A percentile compares a stretch with the other conserved stretches of the same genome.
phyloP scores from a whole-genome alignment of 495 filamentous ascomycete genomes.

The Neurospora sp. region DNA sequence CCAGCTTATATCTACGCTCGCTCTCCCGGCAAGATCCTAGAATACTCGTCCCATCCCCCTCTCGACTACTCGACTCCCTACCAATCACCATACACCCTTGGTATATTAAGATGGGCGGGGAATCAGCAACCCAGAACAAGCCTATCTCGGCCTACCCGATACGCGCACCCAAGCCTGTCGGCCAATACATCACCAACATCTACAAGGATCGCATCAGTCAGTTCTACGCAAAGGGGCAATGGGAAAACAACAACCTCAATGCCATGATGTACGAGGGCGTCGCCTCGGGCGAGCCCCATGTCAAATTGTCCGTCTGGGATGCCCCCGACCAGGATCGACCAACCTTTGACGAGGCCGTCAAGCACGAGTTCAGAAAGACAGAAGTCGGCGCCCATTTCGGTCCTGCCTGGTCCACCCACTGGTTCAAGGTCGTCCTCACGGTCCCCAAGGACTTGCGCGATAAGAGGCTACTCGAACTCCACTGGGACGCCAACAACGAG shows the following conservation, averaged over 20 bases:
- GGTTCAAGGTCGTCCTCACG: conserved; percentile 76
- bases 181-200: conserved; percentile 77
- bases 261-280: conserved; percentile 69
- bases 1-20: neutral
- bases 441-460: conserved; percentile 62
- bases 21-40: neutral
- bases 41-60: neutral
- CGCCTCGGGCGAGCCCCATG: conserved; percentile 58
- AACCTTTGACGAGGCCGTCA: conserved; percentile 80
- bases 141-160: conserved; percentile 34
- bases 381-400: conserved; percentile 72
- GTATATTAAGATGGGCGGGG: conserved; percentile 26
- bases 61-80: conserved; percentile 1
- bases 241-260: conserved; percentile 64
- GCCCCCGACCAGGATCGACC: conserved; percentile 71
- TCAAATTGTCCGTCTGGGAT: conserved; percentile 81
- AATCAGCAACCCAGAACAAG: conserved; percentile 18
- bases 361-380: conserved; percentile 67
- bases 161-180: conserved; percentile 43
- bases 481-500: conserved; percentile 92
- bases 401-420: conserved; percentile 97
- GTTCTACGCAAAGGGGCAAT: conserved; percentile 76
- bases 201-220: conserved; percentile 76
- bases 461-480: conserved; percentile 76
- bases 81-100: neutral